Evolutionary conservation across 768 basidiomycete genomes (phyloP), one percentile per base, ranked within the genome.

Genomic region (Lepiota venenata): DNA sequence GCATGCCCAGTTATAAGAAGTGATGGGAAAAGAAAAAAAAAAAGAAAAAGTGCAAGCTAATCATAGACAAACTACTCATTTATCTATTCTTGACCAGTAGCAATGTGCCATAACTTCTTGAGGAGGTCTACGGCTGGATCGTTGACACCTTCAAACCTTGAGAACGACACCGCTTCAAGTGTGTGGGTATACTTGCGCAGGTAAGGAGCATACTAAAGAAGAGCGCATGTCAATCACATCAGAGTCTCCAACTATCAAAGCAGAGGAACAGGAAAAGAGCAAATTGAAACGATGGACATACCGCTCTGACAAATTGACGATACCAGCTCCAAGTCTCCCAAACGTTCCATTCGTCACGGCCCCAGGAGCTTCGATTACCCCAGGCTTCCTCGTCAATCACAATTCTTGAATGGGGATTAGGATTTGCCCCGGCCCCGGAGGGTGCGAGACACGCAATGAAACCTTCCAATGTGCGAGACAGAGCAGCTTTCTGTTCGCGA

Each of bases 271-370:
- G n/a, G 4, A 47, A 50, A 29, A 29, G 50, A 20, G 53, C 47
- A 56, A 29, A 15, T 15, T 16, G 2, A 25, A 18, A 40, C 37
- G 43, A 37, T 11, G 10, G 32, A 73, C 90, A 58, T 50, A 93
- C 93, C 67, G 72, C 77, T 62, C 91, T 77, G 68, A 88, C 90
- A 72, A 93, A 94, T 61, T 96, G 91, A 56, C 88, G 76, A 61
- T 89, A 94, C 93, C 93, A 95, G 2, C 88, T 85, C 87, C 90
- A 93, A 0, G 86, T 89, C 71, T 90, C 85, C 91, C 91, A 93
- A 1, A 80, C 75, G 63, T 80, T 79, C 93, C 93, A 95, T 51
- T 88, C 85, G 22, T 83, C 81, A 36, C 81, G 77, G 18, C 75
- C 76, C 91, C 91, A 93, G 27, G 72, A 78, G 1, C 73, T 75